These are phyloP conservation scores for Suillus luteus DNA, from an alignment of 768 basidiomycete species.

Conservation along the genomic window DNA sequence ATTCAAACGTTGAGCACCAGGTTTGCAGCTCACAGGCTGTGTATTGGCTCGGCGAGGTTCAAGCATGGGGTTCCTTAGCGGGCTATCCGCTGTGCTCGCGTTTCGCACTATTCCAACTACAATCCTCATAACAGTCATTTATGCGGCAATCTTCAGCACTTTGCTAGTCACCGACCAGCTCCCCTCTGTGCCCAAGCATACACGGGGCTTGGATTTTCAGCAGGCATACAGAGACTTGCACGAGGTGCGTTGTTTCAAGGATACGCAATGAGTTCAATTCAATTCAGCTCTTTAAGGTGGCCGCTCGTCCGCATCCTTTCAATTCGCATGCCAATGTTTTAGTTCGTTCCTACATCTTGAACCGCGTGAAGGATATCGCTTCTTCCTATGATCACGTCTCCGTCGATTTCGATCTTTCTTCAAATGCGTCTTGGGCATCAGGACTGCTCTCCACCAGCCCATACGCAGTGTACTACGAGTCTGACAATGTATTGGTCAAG, in stretches of 20 bases:
- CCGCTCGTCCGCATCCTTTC: constrained; percentile 73
- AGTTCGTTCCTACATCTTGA: constrained; percentile 60
- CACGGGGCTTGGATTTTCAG: constrained; percentile 48
- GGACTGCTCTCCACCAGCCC: constrained; percentile 18
- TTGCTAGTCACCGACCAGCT: constrained; percentile 53
- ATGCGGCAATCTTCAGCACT: constrained; percentile 46
- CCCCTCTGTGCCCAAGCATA: constrained; percentile 44
- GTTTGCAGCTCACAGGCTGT: background rate
- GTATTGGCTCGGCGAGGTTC: background rate
- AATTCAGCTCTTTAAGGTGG: constrained; percentile 44
- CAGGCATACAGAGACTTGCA: constrained; percentile 63
- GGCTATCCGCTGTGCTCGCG: constrained; percentile 29
- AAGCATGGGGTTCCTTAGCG: constrained; percentile 29
- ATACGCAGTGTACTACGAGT: constrained; percentile 57
- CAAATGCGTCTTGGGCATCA: constrained; percentile 51
- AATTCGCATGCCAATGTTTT: constrained; percentile 76
- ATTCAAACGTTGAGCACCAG: background rate
- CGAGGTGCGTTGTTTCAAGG: constrained; percentile 36
- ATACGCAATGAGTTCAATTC: constrained; percentile 2
- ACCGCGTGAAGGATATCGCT: constrained; percentile 51
- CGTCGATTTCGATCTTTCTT: constrained; percentile 50
- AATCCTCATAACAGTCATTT: constrained; percentile 48
- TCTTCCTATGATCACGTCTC: constrained; percentile 47
- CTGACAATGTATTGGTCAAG: constrained; percentile 58
- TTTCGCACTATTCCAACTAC: constrained; percentile 48